Evolutionary conservation across 208 protist genomes (phyloP), one percentile per base, ranked within the genome.

Genomic region (Wallacemonas sp.): DNA sequence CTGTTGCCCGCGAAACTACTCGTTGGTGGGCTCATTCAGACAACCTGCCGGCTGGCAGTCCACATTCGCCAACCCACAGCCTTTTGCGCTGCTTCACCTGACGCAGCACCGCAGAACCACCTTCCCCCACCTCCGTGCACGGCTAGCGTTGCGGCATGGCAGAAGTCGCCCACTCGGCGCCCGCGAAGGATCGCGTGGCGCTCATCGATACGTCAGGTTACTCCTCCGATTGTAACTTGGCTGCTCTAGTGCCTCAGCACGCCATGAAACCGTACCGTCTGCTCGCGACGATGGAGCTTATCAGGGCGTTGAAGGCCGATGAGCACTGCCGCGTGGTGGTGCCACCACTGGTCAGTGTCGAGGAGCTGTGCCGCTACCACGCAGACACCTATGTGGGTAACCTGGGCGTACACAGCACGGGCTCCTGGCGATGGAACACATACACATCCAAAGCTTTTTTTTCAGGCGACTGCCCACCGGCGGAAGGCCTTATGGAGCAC

Each of bases 191-290:
- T 21, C 71, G 78, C 26, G 77, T 89, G 8, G 86, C 87, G 9
- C 63, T 92, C 19, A 83, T 95, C 50, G 85, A 95, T 68, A 91
- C 85, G 41, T 85, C 90, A 8, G 80, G 78, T 57, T 92, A 95
- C 65, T 81, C 77, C 37, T 87, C 87, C 2, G 90, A 95, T 67
- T 93, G 89, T 68, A 93, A 87, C 62, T 72, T 95, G 29, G 85
- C 90, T 10, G 85, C 86, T 24, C 81, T 93, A 27, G 73, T 93
- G 1, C 87, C 90, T 8, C 90, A 95, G 63, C 90, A 95, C 62
- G 90, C 90, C 24, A 95, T 95, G 90, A 95, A 95, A 67, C 90
- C 90, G 21, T 95, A 93, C 55, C 85, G 90, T 32, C 53, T 92
- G 24, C 66, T 95, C 17, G 86, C 83, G 4, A 89, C 90, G 5